Percentiles rank a stretch among this genome's conserved stretches.
Conservation (phyloP, 2,329 filamentous ascomycete genomes). For the Metarhizium sp. region DNA sequence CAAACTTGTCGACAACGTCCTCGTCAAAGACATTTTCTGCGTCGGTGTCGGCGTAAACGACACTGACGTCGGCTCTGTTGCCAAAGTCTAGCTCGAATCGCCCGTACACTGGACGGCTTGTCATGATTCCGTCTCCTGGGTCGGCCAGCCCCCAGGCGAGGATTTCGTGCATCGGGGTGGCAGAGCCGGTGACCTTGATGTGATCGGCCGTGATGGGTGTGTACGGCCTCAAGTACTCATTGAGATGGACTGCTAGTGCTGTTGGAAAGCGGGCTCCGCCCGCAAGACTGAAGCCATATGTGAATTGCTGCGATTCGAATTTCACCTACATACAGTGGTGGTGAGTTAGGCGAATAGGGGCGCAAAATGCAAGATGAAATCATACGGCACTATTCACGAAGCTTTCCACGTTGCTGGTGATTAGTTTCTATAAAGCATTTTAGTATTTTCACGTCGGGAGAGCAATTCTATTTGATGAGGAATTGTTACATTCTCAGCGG, state of each 20-base stretch:
- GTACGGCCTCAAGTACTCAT: constrained; percentile 25
- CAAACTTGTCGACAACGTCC: constrained; percentile 32
- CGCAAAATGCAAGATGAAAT: neutral
- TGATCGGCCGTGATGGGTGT: constrained; percentile 18
- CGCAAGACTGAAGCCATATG: constrained; percentile 25
- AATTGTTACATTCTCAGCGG: constrained; percentile 33
- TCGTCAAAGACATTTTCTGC: constrained; percentile 35
- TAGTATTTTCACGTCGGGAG: neutral
- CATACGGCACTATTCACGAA: constrained; percentile 22
- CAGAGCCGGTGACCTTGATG: constrained; percentile 24
- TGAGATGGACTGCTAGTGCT: constrained; percentile 27
- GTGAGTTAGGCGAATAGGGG: neutral
- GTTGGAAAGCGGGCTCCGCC: constrained; percentile 24
- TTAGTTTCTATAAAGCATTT: constrained; percentile 21
- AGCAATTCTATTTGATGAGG: neutral
- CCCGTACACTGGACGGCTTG: constrained; percentile 34
- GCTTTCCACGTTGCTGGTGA: constrained; percentile 25
- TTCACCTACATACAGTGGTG: constrained; percentile 13
- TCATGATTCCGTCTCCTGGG: constrained; percentile 28
- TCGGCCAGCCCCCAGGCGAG: constrained; percentile 29
- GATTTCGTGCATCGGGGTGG: constrained; percentile 30
- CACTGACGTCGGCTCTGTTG: constrained; percentile 28
- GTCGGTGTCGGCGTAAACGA: constrained; percentile 35
- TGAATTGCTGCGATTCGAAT: constrained; percentile 20
- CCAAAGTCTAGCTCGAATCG: constrained; percentile 40